Percentiles rank a stretch among this genome's conserved stretches.
Conservation (phyloP, 2,329 filamentous ascomycete species). For the Anisogramma anomala region DNA sequence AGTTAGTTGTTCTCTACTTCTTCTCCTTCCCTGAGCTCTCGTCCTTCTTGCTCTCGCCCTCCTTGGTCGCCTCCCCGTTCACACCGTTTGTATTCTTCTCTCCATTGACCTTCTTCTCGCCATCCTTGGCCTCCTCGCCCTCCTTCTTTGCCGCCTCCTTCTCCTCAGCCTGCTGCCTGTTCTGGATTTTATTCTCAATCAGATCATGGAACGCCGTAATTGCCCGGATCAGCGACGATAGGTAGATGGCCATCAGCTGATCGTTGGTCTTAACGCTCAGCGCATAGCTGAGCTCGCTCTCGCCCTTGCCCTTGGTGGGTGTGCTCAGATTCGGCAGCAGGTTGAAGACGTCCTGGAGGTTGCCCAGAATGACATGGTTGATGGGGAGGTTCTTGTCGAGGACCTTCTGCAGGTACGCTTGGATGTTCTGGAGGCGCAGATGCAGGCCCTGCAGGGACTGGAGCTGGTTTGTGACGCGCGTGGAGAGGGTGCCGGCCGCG, state of each 20-base stretch:
- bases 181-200: constrained; percentile 99
- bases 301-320: constrained; percentile 51
- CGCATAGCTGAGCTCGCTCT: constrained; percentile 80
- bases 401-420: constrained; percentile 90
- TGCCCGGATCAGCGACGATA: constrained; percentile 89
- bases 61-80: constrained; percentile 38
- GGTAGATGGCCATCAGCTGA: constrained; percentile 95
- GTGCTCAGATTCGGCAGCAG: constrained; percentile 91
- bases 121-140: constrained; percentile 51
- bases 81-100: constrained; percentile 28
- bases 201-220: constrained; percentile 98
- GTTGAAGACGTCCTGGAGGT: constrained; percentile 99
- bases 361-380: constrained; percentile 94
- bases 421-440: constrained; percentile 87
- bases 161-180: constrained; percentile 92
- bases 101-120: constrained; percentile 43
- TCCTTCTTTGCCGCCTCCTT: constrained; percentile 76
- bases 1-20: too few relatives aligned
- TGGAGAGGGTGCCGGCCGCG: constrained; percentile 90
- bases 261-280: constrained; percentile 99
- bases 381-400: constrained; percentile 84
- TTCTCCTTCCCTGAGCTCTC: constrained; percentile 19
- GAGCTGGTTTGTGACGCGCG: constrained; percentile 92
- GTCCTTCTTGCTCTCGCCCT: constrained; percentile 38
- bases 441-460: constrained; percentile 95